Evolutionary conservation across 2,329 filamentous ascomycete species (phyloP).

Genomic region (Colletotrichum sp.): DNA sequence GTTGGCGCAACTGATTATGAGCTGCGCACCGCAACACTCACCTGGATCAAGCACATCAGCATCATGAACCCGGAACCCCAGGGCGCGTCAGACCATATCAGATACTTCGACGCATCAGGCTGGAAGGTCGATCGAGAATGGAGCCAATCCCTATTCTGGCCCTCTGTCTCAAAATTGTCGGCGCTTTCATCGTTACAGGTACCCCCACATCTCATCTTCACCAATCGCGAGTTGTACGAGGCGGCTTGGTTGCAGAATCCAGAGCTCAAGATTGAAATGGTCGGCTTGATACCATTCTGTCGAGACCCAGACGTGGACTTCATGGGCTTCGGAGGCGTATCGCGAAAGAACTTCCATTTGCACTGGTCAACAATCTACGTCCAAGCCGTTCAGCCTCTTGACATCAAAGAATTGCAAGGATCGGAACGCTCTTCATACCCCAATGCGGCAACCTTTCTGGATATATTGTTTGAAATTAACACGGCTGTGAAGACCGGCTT

Average conservation of each 20-base stretch:
- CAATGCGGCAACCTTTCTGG: too few species aligned
- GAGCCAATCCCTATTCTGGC: background rate
- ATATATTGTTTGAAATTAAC: too few species aligned
- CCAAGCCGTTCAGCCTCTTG: background rate
- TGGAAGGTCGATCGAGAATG: background rate
- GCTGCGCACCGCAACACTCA: background rate
- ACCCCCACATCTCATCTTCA: background rate
- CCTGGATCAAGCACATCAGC: background rate
- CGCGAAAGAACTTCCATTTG: too few species aligned
- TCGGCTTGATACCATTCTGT: background rate
- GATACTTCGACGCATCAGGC: background rate
- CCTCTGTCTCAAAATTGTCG: background rate
- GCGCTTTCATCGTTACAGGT: background rate
- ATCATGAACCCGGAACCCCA: background rate
- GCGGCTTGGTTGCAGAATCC: background rate
- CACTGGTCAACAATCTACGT: background rate
- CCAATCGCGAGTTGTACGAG: too few species aligned
- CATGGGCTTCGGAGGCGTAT: background rate
- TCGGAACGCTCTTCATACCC: too few species aligned
- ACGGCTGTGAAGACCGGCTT: background rate
- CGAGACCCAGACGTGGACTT: background rate
- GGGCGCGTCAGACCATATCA: background rate
- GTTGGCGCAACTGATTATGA: background rate
- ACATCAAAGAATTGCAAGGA: background rate
- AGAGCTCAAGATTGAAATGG: background rate